Conservation (phyloP, 192 early-diverging fungal species). For the Coemansia sp. region DNA sequence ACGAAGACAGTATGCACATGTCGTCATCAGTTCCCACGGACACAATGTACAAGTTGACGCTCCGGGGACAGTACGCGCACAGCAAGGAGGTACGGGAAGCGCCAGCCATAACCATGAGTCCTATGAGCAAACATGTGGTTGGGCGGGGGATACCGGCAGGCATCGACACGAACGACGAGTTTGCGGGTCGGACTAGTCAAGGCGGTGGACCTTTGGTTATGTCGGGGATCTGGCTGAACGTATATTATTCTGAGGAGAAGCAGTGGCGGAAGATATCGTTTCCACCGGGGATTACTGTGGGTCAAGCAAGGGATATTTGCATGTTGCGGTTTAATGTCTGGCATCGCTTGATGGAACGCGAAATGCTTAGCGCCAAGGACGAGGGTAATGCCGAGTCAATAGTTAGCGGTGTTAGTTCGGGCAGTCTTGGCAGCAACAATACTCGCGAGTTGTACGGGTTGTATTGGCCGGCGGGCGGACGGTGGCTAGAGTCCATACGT, state of each 20-base stretch:
- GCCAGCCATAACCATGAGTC: not conserved
- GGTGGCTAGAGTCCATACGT: conserved; percentile 42
- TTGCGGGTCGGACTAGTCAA: not conserved
- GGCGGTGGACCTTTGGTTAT: not conserved
- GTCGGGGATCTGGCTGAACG: conserved; percentile 22
- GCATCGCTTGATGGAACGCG: conserved; percentile 33
- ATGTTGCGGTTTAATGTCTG: conserved; percentile 54
- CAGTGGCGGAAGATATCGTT: conserved; percentile 34
- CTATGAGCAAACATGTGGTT: not conserved
- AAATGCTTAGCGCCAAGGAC: conserved; percentile 3
- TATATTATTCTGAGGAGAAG: conserved; percentile 37
- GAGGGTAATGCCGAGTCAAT: conserved; percentile 9
- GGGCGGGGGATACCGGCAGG: not conserved
- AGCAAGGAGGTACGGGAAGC: not conserved
- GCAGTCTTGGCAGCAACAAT: not conserved
- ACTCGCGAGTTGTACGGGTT: conserved; percentile 42
- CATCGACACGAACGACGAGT: conserved; percentile 7
- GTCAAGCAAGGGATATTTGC: conserved; percentile 53
- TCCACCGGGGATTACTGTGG: conserved; percentile 43
- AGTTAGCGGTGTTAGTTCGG: not conserved
- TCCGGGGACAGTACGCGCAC: conserved; percentile 8
- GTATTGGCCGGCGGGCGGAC: conserved; percentile 37
- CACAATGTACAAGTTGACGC: conserved; percentile 26
- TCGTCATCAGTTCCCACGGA: conserved; percentile 21
- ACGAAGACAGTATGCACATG: not conserved